Evolutionary conservation across 345 rosid species (phyloP).

Genomic region (Hibiscus mutabilis): DNA sequence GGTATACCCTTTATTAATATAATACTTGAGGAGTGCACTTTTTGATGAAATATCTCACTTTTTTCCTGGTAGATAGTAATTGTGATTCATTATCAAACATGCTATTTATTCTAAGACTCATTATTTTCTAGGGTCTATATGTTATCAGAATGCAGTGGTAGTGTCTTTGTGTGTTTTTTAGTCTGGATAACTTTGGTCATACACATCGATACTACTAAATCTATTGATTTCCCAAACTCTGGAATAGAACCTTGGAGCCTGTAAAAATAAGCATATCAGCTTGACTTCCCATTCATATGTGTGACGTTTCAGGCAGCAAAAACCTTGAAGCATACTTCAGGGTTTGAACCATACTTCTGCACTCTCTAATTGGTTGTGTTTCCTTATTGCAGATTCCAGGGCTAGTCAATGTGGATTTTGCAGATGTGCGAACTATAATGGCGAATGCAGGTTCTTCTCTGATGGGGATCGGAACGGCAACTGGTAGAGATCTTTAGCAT

Average conservation of each 20-base stretch:
- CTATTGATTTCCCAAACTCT: not conserved
- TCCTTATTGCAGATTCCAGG: constrained; percentile 64
- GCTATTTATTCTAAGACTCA: not conserved
- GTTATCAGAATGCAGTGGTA: not conserved
- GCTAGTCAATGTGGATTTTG: constrained; percentile 94
- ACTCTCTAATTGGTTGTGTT: not conserved
- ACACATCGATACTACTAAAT: not conserved
- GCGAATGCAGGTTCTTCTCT: constrained; percentile 95
- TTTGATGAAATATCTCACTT: not conserved
- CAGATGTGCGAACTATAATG: constrained; percentile 97
- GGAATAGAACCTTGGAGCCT: not conserved
- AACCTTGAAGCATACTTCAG: not conserved
- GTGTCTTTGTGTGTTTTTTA: not conserved
- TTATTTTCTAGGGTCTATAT: not conserved
- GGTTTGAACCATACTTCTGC: not conserved
- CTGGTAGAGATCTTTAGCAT: constrained; percentile 35
- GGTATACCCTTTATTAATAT: no score
- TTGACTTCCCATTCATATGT: not conserved
- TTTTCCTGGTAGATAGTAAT: not conserved
- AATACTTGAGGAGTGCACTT: not conserved
- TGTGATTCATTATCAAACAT: not conserved
- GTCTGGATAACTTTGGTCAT: no score
- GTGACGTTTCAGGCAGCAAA: not conserved
- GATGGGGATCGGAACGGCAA: constrained; percentile 97
- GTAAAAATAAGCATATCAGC: not conserved